phyloP scores from a whole-genome alignment of 345 rosid genomes.

The Ailanthus altissimus region DNA sequence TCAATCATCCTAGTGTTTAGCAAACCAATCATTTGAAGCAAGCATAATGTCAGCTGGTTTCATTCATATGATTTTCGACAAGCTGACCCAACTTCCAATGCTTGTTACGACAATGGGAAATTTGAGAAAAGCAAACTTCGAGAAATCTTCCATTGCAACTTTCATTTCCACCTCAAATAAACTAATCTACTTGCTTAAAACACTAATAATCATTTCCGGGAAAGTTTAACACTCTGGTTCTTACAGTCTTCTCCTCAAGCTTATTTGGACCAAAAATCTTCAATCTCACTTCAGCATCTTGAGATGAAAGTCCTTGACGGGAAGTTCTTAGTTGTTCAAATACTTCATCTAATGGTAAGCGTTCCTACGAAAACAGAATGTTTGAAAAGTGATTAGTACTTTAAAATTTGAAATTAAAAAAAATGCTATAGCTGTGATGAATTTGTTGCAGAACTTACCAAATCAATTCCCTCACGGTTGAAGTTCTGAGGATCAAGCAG shows the following conservation, averaged over 20 bases:
- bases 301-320: conserved; percentile 64
- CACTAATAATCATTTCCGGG: not conserved
- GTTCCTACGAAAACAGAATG: conserved; percentile 50
- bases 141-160: not conserved
- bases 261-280: conserved; percentile 68
- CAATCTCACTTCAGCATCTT: conserved; percentile 76
- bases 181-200: conserved; percentile 4
- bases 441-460: conserved; percentile 45
- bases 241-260: conserved; percentile 86
- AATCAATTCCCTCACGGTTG: conserved; percentile 62
- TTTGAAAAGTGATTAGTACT: not conserved
- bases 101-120: not conserved
- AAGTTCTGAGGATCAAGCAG: conserved; percentile 68
- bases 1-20: not conserved
- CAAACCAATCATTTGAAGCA: conserved; percentile 3
- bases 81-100: not conserved
- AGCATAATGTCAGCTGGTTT: not conserved
- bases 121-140: not conserved
- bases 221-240: conserved; percentile 8
- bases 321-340: conserved; percentile 74
- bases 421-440: not conserved
- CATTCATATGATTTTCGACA: not conserved
- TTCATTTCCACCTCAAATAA: not conserved
- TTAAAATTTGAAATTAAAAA: not conserved
- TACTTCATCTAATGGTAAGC: conserved; percentile 77